A percentile compares a stretch with the other conserved stretches of the same genome.
phyloP scores from a whole-genome alignment of 225 moss, liverwort and hornwort genomes.

The Climacium dendroides region DNA sequence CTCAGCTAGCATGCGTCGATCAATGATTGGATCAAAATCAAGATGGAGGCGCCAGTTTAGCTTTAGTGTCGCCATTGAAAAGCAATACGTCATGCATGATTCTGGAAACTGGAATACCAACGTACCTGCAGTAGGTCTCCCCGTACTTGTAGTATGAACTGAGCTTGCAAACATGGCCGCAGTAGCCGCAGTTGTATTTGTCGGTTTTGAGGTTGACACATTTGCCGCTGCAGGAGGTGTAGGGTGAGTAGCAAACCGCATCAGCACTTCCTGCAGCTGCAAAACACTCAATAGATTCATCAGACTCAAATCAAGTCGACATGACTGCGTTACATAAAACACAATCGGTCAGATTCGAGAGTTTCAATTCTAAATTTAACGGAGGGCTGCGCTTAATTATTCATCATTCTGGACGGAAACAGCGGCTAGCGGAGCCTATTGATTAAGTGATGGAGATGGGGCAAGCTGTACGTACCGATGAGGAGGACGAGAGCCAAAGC shows the following conservation, averaged over 20 bases:
- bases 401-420: not conserved
- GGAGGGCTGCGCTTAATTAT: not conserved
- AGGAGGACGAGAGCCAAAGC: not conserved
- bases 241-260: not conserved
- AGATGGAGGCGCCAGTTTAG: not conserved
- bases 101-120: not conserved
- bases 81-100: not conserved
- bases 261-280: conserved; percentile 1
- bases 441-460: not conserved
- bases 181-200: not conserved
- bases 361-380: not conserved
- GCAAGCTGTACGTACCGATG: not conserved
- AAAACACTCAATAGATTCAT: not conserved
- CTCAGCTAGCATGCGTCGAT: not conserved
- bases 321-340: not conserved
- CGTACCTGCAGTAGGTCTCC: not conserved
- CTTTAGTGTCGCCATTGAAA: not conserved
- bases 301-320: not conserved
- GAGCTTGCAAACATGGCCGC: not conserved
- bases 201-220: not conserved
- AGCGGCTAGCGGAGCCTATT: not conserved
- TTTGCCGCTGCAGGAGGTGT: not conserved
- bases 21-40: not conserved
- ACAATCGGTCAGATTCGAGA: not conserved
- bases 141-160: not conserved